Percentiles rank a stretch among this genome's conserved stretches.
phyloP scores from a whole-genome alignment of 306 rosid genomes.

The Rosa rugosa region DNA sequence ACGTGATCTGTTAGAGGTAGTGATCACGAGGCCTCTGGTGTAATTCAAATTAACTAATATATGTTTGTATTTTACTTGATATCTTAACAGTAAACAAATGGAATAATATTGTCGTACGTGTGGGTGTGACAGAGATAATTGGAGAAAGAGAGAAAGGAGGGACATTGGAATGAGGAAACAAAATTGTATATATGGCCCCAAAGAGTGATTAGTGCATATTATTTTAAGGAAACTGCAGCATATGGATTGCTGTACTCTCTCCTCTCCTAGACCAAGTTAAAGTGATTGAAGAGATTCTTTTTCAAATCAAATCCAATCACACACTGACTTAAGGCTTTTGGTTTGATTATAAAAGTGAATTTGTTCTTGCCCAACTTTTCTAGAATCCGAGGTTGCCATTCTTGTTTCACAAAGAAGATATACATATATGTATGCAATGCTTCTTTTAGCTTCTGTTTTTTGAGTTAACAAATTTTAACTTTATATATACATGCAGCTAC shows the following conservation, averaged over 20 bases:
- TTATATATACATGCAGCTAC: background rate
- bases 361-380: constrained; percentile 33
- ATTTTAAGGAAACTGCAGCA: constrained; percentile 17
- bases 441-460: background rate
- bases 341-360: constrained; percentile 10
- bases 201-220: background rate
- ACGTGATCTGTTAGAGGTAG: background rate
- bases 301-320: constrained; percentile 30
- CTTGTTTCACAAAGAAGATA: constrained; percentile 20
- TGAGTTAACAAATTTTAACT: background rate
- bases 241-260: constrained; percentile 26
- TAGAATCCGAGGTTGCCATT: constrained; percentile 64
- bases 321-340: constrained; percentile 15
- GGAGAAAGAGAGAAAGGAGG: background rate
- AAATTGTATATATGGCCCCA: background rate
- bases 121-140: background rate
- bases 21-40: background rate
- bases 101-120: constrained; percentile 2
- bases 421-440: background rate
- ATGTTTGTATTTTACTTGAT: background rate
- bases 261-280: background rate
- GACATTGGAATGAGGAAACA: constrained; percentile 39
- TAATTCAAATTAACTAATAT: background rate
- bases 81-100: background rate
- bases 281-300: constrained; percentile 18